Evolutionary conservation across 495 filamentous ascomycete genomes (phyloP), one percentile per base, ranked within the genome.

Genomic region (Neurospora tetrasperma): DNA sequence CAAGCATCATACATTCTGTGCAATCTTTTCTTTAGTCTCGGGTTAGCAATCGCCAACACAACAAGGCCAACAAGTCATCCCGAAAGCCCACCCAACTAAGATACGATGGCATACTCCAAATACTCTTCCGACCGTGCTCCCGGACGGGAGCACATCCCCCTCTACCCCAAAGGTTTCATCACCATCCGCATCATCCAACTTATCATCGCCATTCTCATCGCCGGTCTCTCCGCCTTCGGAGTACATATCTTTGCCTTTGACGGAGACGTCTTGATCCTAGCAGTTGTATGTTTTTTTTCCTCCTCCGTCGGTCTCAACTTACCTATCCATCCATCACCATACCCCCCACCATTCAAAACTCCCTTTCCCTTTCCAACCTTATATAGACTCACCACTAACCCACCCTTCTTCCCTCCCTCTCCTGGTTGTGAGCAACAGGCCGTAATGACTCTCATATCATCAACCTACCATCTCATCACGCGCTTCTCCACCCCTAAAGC

Each of bases 171-270:
- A 54, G 76, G 76, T 75, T 88, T 89, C 72, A 84, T 89, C 69
- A 82, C 84, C 20, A 79, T 94, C 27, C 87, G 93, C 71, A 83
- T 87, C 71, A 75, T 86, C 69, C 92, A 94, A 77, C 81, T 87
- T 35, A 76, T 91, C 46, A 80, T 93, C 70, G 87, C 87, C n/a
- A 77, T 94, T 73, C 84, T 90, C 69, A 82, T 91, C 69, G 81
- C 94, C 41, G 92, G 87, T n/a, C 76, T 94, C 16, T 86, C 86
- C 12, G 90, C 86, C 66, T 93, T 92, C 79, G 85, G 90, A 85
- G 78, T 73, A 78, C 81, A 71, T 5, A 76, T 59, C 41, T 43
- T 76, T 7, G 71, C 76, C 20, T 77, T 80, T 23, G 71, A 73
- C 48, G 84, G 79, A 4, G 78, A 79, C 72, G 54, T 69, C 27